Conservation (phyloP, 768 basidiomycete genomes). For the Pholiota conissans region DNA sequence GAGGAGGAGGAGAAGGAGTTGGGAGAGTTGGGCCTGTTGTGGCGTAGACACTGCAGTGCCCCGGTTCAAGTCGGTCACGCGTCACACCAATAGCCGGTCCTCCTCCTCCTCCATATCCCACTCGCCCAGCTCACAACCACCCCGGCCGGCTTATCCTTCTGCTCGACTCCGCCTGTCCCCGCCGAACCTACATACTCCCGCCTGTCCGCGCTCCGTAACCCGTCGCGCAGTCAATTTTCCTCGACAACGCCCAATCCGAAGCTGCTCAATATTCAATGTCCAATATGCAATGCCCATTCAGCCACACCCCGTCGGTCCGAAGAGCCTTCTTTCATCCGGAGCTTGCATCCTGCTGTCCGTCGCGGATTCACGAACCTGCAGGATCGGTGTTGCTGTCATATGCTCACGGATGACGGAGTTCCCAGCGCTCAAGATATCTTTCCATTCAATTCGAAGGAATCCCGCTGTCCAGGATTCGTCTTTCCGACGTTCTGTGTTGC, state of each 20-base stretch:
- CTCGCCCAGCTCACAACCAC: too few species aligned
- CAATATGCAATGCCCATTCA: too few species aligned
- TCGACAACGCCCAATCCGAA: not conserved
- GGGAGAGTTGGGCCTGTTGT: conserved; percentile 11
- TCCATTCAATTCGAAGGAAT: not conserved
- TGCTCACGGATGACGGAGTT: not conserved
- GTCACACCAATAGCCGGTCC: conserved; percentile 16
- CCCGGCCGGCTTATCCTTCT: too few species aligned
- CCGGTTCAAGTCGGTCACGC: conserved; percentile 16
- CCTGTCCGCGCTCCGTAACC: too few species aligned
- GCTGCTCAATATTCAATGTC: too few species aligned
- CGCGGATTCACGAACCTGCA: not conserved
- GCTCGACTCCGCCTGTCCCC: too few species aligned
- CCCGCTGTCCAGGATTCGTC: not conserved
- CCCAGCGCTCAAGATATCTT: not conserved
- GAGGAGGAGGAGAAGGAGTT: conserved; percentile 14
- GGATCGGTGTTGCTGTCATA: not conserved
- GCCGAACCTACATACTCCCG: too few species aligned
- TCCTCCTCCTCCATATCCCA: too few species aligned
- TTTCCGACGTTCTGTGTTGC: too few species aligned
- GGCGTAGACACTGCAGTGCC: conserved; percentile 8
- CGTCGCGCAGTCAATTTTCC: not conserved
- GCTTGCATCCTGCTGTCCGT: not conserved
- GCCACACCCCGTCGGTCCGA: not conserved
- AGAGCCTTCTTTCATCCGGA: not conserved